phyloP scores from a whole-genome alignment of 352 stramenopile species.

The Globisporangium nagaii region DNA sequence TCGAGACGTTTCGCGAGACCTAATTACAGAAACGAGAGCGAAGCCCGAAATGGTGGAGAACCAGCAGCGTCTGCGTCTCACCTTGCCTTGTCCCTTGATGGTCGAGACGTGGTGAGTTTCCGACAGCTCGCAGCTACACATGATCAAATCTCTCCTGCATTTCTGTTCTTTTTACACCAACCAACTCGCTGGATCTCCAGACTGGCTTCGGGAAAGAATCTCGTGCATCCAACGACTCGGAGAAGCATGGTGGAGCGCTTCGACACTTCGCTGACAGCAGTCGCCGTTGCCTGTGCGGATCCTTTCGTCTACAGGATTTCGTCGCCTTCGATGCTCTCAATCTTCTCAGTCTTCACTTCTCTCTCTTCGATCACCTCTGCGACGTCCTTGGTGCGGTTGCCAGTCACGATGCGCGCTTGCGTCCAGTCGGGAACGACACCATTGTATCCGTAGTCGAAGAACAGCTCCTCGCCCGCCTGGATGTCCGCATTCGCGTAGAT shows the following conservation, averaged over 20 bases:
- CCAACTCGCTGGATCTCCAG: neutral
- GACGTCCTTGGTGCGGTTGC: constrained; percentile 1
- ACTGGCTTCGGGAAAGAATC: neutral
- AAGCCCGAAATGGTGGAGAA: neutral
- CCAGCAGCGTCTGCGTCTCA: neutral
- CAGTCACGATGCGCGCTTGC: constrained; percentile 42
- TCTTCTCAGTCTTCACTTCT: neutral
- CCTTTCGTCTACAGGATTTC: neutral
- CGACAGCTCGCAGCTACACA: too few relatives aligned
- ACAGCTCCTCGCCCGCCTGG: constrained; percentile 73
- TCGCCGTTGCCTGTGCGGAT: neutral
- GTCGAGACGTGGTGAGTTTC: too few relatives aligned
- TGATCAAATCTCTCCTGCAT: neutral
- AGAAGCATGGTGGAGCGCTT: neutral
- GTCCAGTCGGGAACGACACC: constrained; percentile 81
- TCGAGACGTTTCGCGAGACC: neutral
- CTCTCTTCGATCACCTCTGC: neutral
- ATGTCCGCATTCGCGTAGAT: constrained; percentile 92
- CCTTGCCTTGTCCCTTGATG: neutral
- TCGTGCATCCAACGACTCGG: neutral
- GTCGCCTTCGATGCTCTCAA: neutral
- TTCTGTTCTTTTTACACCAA: constrained; percentile 3
- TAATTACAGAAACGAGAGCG: neutral
- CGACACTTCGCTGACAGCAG: neutral
- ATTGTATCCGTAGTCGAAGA: constrained; percentile 83